Base-by-base conservation (phyloP, 768 basidiomycete genomes). In the Steccherinum ochraceum region DNA sequence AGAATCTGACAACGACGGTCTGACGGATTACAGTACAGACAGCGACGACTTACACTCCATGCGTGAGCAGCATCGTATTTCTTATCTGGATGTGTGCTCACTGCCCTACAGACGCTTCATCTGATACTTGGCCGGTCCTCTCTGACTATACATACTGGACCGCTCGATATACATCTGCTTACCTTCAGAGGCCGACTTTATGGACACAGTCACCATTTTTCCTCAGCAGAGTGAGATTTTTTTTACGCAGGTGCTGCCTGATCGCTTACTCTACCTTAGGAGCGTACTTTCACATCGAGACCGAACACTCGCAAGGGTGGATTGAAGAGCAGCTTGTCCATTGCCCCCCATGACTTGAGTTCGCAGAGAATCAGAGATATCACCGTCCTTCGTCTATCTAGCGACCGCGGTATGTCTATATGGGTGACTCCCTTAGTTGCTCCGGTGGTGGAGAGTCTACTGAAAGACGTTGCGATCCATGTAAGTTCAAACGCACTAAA, bases 1-100 rank as follows among this genome's bases (percentile, higher is more conserved):
- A 55, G 89, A 92, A 64, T 91, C 89, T 2, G 90, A 91, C 56
- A 70, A 87, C 55, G 81, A 79, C 20, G 85, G 84, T 59, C 61
- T 86, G 45, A 85, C 81, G 2, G 84, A 84, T 44, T 69, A 52
- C 44, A 66, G 69, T 10, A 67, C 59, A 18, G 66, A 65, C 16
- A 73, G 68, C 46, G 68, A 71, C 20, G 62, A 60, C 42, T 73
- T 77, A 12, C 77, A 77, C 42, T 62, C 67, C 70, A 46, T 76
- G 73, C 73, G 79, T 80, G 51, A 52, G 67, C 56, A 21, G 11
- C 7, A 19, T 10, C 18, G 18, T 23, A 10, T 23, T 43, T 5
- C 5, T 10, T 5, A 5, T 19, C 19, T 10, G 21, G 7, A 23
- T n/a, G 19, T 23, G 41, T n/a, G 7, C 19, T 18, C 18, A 18